Evolutionary conservation across 805 yeast species (phyloP).

Genomic region (Candida patagonica): DNA sequence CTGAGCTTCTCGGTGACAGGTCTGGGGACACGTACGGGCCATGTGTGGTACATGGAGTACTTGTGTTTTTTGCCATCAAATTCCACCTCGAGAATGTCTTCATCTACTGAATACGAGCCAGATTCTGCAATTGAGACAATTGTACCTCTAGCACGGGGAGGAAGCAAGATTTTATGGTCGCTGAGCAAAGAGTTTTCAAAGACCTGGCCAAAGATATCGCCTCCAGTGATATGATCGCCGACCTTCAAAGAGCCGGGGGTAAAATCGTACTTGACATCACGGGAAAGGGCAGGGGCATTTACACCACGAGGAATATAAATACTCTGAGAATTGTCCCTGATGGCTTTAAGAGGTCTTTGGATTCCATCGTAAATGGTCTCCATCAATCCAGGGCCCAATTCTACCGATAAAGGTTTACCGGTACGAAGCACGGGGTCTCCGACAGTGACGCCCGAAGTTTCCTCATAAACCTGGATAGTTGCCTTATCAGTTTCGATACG

Average conservation of each 20-base stretch:
- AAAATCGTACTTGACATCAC: constrained; percentile 77
- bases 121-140: constrained; percentile 79
- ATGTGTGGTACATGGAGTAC: constrained; percentile 93
- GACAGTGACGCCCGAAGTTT: constrained; percentile 97
- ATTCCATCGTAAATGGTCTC: constrained; percentile 99
- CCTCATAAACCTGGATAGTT: constrained; percentile 98
- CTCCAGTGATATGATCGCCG: constrained; percentile 97
- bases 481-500: constrained; percentile 95
- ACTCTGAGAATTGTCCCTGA: constrained; percentile 77
- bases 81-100: constrained; percentile 84
- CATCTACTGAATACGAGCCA: constrained; percentile 88
- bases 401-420: constrained; percentile 98
- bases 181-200: constrained; percentile 88
- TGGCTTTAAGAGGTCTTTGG: constrained; percentile 95
- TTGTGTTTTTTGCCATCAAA: constrained; percentile 75
- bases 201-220: constrained; percentile 91
- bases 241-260: constrained; percentile 68
- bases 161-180: constrained; percentile 89
- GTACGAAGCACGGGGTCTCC: constrained; percentile 99
- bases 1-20: constrained; percentile 92
- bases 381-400: constrained; percentile 98
- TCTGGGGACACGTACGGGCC: constrained; percentile 99
- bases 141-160: constrained; percentile 99
- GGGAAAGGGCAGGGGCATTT: constrained; percentile 88
- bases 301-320: constrained; percentile 99